Base-by-base conservation (phyloP, 805 yeast genomes). In the Zygoascus bituminiphila region DNA sequence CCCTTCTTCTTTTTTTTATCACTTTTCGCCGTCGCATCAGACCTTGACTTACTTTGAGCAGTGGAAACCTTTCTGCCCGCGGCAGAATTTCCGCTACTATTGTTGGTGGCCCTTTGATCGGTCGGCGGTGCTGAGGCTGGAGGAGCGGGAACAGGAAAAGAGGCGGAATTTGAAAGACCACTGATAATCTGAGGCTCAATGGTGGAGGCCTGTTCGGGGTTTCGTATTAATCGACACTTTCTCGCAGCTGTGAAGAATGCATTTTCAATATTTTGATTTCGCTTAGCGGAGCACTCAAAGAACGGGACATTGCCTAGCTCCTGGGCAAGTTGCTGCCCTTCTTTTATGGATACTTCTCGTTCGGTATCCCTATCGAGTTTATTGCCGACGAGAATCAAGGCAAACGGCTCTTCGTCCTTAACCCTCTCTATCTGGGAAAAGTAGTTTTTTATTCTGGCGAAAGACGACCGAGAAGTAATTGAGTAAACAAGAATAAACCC, bases 261-360 rank as follows among this genome's bases (percentile, higher is more conserved):
- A 55, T 77, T 81, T 62, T 87, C 95, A 42, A 89, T 95, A 60
- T 93, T 89, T 57, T 84, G 78, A 57, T 93, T 84, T 57, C 85
- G 87, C 67, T 91, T 93, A 25, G 98, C 98, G 31, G 93, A 82
- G 2, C 98, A 88, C 68, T 93, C 98, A 60, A 87, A 78, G 62
- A 91, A 93, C 9, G 65, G 61, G n/a, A 61, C 53, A 51, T 62
- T 59, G 33, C 83, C 87, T 48, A 87, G 71, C 45, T 74, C 74
- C 55, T 79, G 75, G 25, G 91, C 83, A 57, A 84, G 77, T 50
- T 74, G 74, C 63, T 88, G 93, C 39, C 95, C 96, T 60, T 93
- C 97, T 57, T 84, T 89, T 5, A 73, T 67, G 2, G 88, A 73
- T 5, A 89, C 89, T 59, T 84, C 84, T 59, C 96, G 78, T 62